A percentile compares a stretch with the other conserved stretches of the same genome.
These are phyloP conservation scores for Trichophyton schoenleinii DNA, from an alignment of 2,329 filamentous ascomycete species.

Conservation along the genomic window DNA sequence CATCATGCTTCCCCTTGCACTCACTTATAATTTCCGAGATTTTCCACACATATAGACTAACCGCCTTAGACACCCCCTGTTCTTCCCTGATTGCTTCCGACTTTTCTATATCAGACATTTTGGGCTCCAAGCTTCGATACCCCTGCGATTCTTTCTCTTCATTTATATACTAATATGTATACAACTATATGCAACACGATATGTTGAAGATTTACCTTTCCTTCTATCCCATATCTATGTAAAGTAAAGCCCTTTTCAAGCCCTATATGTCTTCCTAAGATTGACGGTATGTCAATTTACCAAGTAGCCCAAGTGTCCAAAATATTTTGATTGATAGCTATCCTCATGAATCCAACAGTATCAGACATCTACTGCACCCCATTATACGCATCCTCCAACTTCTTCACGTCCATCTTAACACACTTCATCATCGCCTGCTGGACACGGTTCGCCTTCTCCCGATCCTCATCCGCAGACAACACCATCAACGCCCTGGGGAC, in stretches of 20 bases:
- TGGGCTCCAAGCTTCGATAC: neutral
- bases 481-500: conserved; percentile 29
- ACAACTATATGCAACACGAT: neutral
- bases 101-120: neutral
- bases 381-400: conserved; percentile 27
- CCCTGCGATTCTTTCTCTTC: neutral
- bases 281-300: too few relatives aligned
- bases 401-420: conserved; percentile 34
- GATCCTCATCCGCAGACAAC: conserved; percentile 25
- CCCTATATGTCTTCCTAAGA: too few relatives aligned
- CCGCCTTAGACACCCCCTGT: neutral
- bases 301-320: too few relatives aligned
- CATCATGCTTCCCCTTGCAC: neutral
- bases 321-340: too few relatives aligned
- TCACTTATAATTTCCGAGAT: neutral
- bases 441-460: conserved; percentile 20
- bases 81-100: neutral
- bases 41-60: neutral
- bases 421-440: conserved; percentile 32
- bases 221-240: too few relatives aligned
- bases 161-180: neutral
- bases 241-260: too few relatives aligned
- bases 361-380: conserved; percentile 7
- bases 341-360: neutral
- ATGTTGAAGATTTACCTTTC: neutral